A percentile compares a stretch with the other conserved stretches of the same genome.
phyloP scores from a whole-genome alignment of 768 basidiomycete genomes.

The Podaxis mareebaensis region DNA sequence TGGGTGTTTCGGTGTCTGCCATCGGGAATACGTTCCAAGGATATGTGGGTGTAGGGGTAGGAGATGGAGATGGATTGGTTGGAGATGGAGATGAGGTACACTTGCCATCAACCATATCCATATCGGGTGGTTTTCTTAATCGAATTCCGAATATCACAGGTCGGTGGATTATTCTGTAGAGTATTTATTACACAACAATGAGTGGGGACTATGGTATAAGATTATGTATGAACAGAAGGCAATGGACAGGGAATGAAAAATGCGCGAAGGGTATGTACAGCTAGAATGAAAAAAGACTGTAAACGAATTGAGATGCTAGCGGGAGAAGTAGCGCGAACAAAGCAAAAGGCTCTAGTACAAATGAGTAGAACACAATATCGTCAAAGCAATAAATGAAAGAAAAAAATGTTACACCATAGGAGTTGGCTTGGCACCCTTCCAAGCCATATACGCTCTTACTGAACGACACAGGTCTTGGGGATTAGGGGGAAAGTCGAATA shows the following conservation, averaged over 20 bases:
- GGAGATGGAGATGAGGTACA: slow-evolving; percentile 12
- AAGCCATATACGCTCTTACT: slow-evolving; percentile 57
- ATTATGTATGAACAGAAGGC: background rate
- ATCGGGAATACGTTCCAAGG: slow-evolving; percentile 32
- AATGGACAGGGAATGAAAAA: background rate
- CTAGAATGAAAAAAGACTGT: background rate
- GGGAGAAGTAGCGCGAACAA: background rate
- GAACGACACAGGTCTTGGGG: slow-evolving; percentile 42
- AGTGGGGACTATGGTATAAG: background rate
- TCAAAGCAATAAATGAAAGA: background rate
- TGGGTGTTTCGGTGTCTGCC: slow-evolving; percentile 59
- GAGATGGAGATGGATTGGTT: slow-evolving; percentile 15
- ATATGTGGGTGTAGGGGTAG: slow-evolving; percentile 13
- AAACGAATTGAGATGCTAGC: background rate
- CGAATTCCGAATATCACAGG: slow-evolving; percentile 11
- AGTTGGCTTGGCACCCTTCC: slow-evolving; percentile 33
- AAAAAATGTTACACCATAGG: slow-evolving; percentile 4
- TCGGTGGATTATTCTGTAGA: background rate
- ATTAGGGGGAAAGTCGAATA: slow-evolving; percentile 30
- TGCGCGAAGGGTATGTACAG: background rate
- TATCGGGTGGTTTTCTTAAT: slow-evolving; percentile 14
- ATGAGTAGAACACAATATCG: background rate
- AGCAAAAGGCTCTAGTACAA: background rate
- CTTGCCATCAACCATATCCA: slow-evolving; percentile 24
- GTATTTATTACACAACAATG: background rate